These are phyloP conservation scores for Halenospora varia DNA, from an alignment of 495 filamentous ascomycete genomes.

Conservation along the genomic window DNA sequence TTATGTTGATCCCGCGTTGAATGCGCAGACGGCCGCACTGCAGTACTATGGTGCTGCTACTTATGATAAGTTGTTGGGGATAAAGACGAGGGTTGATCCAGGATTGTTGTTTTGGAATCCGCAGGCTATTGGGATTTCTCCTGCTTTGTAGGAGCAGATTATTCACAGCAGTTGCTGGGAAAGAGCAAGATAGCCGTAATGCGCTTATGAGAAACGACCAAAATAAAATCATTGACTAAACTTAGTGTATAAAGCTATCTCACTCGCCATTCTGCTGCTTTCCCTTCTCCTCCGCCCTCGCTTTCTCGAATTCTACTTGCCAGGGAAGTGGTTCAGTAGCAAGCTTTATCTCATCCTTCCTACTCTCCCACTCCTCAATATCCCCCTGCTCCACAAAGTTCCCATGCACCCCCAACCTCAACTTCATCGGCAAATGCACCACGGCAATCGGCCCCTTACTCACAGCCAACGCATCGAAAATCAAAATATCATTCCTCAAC, in stretches of 20 bases:
- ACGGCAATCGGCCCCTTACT: constrained; percentile 40
- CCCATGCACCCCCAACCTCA: constrained; percentile 42
- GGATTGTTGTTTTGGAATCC: constrained; percentile 58
- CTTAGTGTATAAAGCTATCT: too few species aligned
- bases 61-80: constrained; percentile 35
- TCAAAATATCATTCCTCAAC: constrained; percentile 45
- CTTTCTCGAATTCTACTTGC: constrained; percentile 28
- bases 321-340: constrained; percentile 38
- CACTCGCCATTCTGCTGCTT: too few species aligned
- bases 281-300: too few species aligned
- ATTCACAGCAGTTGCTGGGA: too few species aligned
- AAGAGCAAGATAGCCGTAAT: too few species aligned
- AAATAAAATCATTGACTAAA: too few species aligned
- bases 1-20: constrained; percentile 62
- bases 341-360: too few species aligned
- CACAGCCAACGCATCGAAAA: constrained; percentile 44
- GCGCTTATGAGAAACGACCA: too few species aligned
- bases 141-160: background rate
- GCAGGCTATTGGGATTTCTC: constrained; percentile 44
- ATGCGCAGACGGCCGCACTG: constrained; percentile 38
- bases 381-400: constrained; percentile 44
- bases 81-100: constrained; percentile 56
- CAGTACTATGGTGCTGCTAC: constrained; percentile 56
- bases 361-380: constrained; percentile 37
- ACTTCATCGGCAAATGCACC: constrained; percentile 39